Evolutionary conservation across 306 rosid genomes (phyloP).

Genomic region (Coriaria nepalensis): DNA sequence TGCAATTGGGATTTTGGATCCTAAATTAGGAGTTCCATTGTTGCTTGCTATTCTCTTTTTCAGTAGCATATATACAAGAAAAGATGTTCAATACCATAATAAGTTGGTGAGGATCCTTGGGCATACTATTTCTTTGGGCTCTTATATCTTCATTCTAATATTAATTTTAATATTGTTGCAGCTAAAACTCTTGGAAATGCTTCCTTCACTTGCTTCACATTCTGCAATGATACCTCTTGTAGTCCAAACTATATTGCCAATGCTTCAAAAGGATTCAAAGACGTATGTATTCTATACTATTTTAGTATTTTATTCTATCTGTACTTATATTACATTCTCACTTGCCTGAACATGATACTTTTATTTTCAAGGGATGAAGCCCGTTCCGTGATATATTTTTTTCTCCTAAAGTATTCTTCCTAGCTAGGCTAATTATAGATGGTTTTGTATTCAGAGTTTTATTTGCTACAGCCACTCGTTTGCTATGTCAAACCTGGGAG

Average conservation of each 20-base stretch:
- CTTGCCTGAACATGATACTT: no score
- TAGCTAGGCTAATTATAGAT: background rate
- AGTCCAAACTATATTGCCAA: constrained; percentile 75
- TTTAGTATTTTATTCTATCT: constrained; percentile 3
- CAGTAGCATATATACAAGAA: constrained; percentile 56
- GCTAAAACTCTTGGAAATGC: constrained; percentile 64
- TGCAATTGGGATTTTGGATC: constrained; percentile 63
- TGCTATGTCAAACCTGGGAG: constrained; percentile 97
- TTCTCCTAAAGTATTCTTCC: background rate
- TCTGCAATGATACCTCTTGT: constrained; percentile 76
- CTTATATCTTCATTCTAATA: constrained; percentile 7
- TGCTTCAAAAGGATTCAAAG: constrained; percentile 70
- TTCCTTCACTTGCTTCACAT: constrained; percentile 85
- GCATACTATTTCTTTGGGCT: no score
- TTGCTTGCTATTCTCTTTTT: constrained; percentile 65
- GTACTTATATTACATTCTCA: constrained; percentile 3
- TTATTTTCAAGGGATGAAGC: no score
- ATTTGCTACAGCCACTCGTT: constrained; percentile 67
- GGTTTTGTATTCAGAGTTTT: constrained; percentile 38
- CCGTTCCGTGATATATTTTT: no score
- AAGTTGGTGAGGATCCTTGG: constrained; percentile 84
- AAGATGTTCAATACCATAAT: constrained; percentile 34
- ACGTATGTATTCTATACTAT: constrained; percentile 34
- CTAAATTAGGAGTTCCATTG: constrained; percentile 69
- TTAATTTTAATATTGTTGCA: constrained; percentile 36